These are phyloP conservation scores for Phaeophleospora eucalypticola DNA, from an alignment of 2,329 filamentous ascomycete genomes.

Conservation along the genomic window DNA sequence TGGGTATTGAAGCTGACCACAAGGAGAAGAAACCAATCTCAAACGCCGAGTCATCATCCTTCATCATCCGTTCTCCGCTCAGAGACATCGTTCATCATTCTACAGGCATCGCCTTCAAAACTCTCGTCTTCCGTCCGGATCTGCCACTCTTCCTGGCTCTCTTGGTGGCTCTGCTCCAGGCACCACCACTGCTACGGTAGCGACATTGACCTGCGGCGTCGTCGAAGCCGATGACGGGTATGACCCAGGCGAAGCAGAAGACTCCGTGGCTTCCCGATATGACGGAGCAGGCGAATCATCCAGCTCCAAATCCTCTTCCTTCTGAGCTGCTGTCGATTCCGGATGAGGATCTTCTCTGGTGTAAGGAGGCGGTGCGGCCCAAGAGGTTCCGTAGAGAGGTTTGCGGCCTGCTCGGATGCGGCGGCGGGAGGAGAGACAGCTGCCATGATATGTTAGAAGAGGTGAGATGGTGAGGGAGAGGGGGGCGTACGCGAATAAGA, in stretches of 20 bases:
- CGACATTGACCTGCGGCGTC: not conserved
- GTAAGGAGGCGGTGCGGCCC: not conserved
- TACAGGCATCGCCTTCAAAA: too few relatives aligned
- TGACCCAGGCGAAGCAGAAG: not conserved
- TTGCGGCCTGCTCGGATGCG: not conserved
- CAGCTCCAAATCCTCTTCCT: too few relatives aligned
- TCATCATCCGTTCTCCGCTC: too few relatives aligned
- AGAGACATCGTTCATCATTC: too few relatives aligned
- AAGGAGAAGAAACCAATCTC: too few relatives aligned
- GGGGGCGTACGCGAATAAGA: not conserved
- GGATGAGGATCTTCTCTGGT: not conserved
- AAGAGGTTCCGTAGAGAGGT: not conserved
- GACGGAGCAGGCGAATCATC: not conserved
- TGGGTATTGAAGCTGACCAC: too few relatives aligned
- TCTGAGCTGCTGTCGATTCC: too few relatives aligned
- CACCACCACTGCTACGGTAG: not conserved
- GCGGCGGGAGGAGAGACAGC: not conserved
- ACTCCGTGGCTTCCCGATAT: not conserved
- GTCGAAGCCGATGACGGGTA: not conserved
- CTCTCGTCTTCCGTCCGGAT: not conserved
- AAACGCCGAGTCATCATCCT: too few relatives aligned
- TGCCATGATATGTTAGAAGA: not conserved
- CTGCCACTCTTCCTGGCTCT: not conserved
- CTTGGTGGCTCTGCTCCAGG: not conserved
- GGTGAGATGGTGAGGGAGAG: not conserved